Percentiles rank a stretch among this genome's conserved stretches.
Conservation (phyloP, 108 stramenopile genomes). For the Cyclotella sp. region DNA sequence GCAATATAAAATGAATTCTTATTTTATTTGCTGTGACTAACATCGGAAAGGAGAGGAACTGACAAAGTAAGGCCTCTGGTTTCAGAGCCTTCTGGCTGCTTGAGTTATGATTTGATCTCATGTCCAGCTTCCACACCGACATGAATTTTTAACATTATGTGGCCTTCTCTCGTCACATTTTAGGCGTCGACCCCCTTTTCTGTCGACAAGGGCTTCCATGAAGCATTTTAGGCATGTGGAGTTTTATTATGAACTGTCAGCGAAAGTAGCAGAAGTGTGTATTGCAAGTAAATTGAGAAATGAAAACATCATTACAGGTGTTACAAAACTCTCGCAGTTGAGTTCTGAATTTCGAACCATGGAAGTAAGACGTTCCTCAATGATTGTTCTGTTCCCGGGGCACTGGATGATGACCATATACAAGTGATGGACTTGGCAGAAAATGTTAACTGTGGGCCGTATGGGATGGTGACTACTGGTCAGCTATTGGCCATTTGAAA, state of each 20-base stretch:
- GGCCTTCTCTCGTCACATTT: not conserved
- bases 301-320: constrained; percentile 84
- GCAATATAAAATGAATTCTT: too few species aligned
- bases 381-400: constrained; percentile 91
- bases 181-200: constrained; percentile 81
- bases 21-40: too few species aligned
- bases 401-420: constrained; percentile 88
- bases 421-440: constrained; percentile 77
- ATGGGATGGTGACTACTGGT: constrained; percentile 66
- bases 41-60: too few species aligned
- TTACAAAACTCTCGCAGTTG: constrained; percentile 73
- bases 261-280: constrained; percentile 96
- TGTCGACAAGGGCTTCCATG: constrained; percentile 82
- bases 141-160: constrained; percentile 13
- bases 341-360: constrained; percentile 90
- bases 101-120: not conserved
- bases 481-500: constrained; percentile 59
- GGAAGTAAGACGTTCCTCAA: constrained; percentile 65
- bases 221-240: constrained; percentile 83
- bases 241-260: constrained; percentile 98
- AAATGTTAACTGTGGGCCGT: constrained; percentile 36
- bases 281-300: constrained; percentile 87
- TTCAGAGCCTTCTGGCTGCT: too few species aligned
- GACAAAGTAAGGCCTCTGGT: too few species aligned
- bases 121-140: not conserved